Percentiles rank a stretch among this genome's conserved stretches.
phyloP scores from a whole-genome alignment of 169 alveolate species.

The Miamiensis avidus region DNA sequence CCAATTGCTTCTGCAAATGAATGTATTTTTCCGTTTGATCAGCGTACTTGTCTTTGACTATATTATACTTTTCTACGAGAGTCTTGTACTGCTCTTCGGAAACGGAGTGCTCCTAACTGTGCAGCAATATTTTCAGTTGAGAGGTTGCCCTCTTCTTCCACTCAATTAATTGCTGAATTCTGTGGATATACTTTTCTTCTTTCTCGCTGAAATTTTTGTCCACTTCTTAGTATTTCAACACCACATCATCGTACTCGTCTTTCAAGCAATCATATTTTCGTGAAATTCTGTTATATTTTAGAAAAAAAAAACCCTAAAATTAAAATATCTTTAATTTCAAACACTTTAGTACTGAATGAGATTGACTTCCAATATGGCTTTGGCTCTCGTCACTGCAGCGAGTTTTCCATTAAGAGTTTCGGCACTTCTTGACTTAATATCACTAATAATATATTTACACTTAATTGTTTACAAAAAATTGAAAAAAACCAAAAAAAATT shows the following conservation, averaged over 20 bases:
- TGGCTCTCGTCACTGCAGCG: conserved; percentile 39
- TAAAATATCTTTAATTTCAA: not conserved
- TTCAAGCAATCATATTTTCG: conserved; percentile 58
- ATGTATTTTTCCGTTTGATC: conserved; percentile 16
- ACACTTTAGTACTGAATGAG: conserved; percentile 6
- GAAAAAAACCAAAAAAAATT: no score
- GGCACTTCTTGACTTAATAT: not conserved
- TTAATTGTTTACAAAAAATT: not conserved
- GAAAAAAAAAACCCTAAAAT: conserved; percentile 30
- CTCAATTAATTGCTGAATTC: conserved; percentile 45
- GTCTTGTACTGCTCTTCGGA: conserved; percentile 49
- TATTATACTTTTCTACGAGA: conserved; percentile 22
- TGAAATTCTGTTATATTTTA: conserved; percentile 39
- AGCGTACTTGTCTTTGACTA: conserved; percentile 20
- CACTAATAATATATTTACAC: not conserved
- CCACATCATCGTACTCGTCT: conserved; percentile 58
- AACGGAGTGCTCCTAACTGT: conserved; percentile 55
- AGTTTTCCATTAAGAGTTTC: conserved; percentile 3
- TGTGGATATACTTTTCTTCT: conserved; percentile 50
- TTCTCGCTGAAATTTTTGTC: conserved; percentile 47
- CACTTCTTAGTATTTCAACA: conserved; percentile 37
- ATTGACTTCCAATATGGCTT: conserved; percentile 46
- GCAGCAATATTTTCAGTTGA: conserved; percentile 53
- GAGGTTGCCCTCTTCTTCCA: conserved; percentile 54
- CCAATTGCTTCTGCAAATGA: not conserved